Conservation (phyloP, 1,139 yeast genomes). For the Kurtzmaniella quercitrusa region DNA sequence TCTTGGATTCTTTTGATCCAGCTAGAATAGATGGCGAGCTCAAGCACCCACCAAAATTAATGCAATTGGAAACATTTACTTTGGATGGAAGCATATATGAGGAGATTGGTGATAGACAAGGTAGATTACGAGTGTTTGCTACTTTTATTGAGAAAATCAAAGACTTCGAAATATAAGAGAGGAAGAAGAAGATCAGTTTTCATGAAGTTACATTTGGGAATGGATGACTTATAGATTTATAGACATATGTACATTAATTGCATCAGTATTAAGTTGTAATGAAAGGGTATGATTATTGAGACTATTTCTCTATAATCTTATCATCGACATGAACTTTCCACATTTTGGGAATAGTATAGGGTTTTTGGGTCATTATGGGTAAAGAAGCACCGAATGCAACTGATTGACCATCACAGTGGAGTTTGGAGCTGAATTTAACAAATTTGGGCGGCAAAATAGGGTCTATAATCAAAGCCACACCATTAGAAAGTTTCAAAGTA, state of each 20-base stretch:
- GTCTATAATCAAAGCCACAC: conserved; percentile 25
- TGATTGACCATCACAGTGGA: conserved; percentile 1
- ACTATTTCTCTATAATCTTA: conserved; percentile 4
- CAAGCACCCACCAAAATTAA: conserved; percentile 18
- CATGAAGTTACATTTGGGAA: no score
- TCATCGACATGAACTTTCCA: conserved; percentile 8
- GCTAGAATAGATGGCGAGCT: conserved; percentile 22
- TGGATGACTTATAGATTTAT: background rate
- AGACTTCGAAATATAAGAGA: background rate
- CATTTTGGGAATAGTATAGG: conserved; percentile 5
- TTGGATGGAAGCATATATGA: conserved; percentile 5
- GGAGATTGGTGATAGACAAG: conserved; percentile 1
- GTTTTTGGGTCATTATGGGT: conserved; percentile 1
- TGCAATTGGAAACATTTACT: conserved; percentile 8
- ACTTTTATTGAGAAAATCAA: conserved; percentile 8
- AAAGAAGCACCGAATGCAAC: background rate
- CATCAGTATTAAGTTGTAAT: background rate
- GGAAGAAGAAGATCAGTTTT: background rate
- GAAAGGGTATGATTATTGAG: conserved; percentile 1
- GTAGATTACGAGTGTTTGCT: conserved; percentile 4
- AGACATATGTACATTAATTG: background rate
- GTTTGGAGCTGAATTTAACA: conserved; percentile 6
- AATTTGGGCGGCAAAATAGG: conserved; percentile 28
- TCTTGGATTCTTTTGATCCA: conserved; percentile 21
- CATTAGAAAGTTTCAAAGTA: conserved; percentile 24